Evolutionary conservation across 768 basidiomycete genomes (phyloP).

Genomic region (Naganishia kalamii): DNA sequence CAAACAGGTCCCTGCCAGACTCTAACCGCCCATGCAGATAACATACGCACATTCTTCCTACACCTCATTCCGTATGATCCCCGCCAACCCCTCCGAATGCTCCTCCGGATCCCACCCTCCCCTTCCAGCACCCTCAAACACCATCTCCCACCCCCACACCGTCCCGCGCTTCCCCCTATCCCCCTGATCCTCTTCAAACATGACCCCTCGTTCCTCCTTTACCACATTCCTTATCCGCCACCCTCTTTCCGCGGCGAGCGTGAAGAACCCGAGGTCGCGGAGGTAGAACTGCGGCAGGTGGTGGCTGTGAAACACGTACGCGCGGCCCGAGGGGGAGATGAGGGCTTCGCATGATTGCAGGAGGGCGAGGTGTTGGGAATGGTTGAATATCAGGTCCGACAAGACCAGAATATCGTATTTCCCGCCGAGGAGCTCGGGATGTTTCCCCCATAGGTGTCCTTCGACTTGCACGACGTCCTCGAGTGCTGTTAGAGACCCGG

Average conservation of each 20-base stretch:
- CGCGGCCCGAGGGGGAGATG: conserved; percentile 43
- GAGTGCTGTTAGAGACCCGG: conserved; percentile 22
- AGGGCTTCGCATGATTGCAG: conserved; percentile 20
- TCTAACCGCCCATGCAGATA: no score
- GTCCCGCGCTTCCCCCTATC: conserved; percentile 69
- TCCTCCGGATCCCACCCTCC: conserved; percentile 7
- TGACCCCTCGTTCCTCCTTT: conserved; percentile 63
- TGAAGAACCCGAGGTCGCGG: conserved; percentile 76
- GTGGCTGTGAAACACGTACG: conserved; percentile 83
- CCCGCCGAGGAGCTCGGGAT: conserved; percentile 28
- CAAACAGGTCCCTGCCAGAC: no score
- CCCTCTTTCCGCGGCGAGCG: conserved; percentile 56
- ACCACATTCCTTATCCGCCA: conserved; percentile 71
- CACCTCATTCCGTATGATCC: neutral
- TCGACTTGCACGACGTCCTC: conserved; percentile 17
- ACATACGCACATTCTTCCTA: no score
- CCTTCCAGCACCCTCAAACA: conserved; percentile 29
- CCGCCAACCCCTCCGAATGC: conserved; percentile 3
- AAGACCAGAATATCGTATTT: conserved; percentile 74
- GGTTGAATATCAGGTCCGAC: conserved; percentile 90
- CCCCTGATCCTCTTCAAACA: conserved; percentile 84
- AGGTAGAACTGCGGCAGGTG: conserved; percentile 78
- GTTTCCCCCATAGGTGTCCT: conserved; percentile 43
- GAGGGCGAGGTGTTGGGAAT: conserved; percentile 58
- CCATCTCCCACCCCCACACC: conserved; percentile 75